Evolutionary conservation across 495 filamentous ascomycete genomes (phyloP).

Genomic region (Neurospora sp.): DNA sequence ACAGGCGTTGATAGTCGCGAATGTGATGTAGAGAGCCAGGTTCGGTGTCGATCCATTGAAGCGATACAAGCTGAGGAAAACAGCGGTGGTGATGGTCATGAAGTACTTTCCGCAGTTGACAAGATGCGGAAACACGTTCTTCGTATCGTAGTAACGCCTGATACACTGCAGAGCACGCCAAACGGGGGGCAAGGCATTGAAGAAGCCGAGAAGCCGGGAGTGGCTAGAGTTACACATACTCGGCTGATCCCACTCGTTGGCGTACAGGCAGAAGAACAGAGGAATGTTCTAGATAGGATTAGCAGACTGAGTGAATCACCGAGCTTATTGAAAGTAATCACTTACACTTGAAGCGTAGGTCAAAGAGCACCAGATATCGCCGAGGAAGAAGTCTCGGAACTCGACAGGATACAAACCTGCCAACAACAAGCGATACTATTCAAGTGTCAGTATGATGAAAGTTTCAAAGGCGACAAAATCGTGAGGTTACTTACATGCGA

Average conservation of each 20-base stretch:
- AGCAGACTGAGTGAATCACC: not conserved
- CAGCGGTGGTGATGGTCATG: constrained; percentile 71
- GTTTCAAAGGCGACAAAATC: not conserved
- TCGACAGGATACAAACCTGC: constrained; percentile 88
- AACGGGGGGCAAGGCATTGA: constrained; percentile 71
- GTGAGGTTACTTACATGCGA: constrained; percentile 54
- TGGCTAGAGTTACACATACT: constrained; percentile 73
- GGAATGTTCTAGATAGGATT: constrained; percentile 56
- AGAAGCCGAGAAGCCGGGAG: constrained; percentile 77
- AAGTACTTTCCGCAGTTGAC: constrained; percentile 88
- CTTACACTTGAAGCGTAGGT: constrained; percentile 82
- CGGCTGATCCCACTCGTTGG: constrained; percentile 59
- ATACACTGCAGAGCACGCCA: constrained; percentile 88
- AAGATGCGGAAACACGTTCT: constrained; percentile 82
- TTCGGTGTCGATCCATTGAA: constrained; percentile 47
- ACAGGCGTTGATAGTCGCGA: constrained; percentile 66
- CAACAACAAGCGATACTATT: constrained; percentile 72
- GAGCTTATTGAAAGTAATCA: constrained; percentile 6
- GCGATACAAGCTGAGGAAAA: constrained; percentile 69
- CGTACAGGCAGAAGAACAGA: constrained; percentile 92
- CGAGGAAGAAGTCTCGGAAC: constrained; percentile 94
- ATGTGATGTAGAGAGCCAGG: constrained; percentile 63
- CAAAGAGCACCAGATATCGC: constrained; percentile 93
- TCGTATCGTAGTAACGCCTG: constrained; percentile 78
- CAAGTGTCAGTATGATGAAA: not conserved